These are phyloP conservation scores for Diaporthe eres DNA, from an alignment of 2,329 filamentous ascomycete genomes.

Conservation along the genomic window DNA sequence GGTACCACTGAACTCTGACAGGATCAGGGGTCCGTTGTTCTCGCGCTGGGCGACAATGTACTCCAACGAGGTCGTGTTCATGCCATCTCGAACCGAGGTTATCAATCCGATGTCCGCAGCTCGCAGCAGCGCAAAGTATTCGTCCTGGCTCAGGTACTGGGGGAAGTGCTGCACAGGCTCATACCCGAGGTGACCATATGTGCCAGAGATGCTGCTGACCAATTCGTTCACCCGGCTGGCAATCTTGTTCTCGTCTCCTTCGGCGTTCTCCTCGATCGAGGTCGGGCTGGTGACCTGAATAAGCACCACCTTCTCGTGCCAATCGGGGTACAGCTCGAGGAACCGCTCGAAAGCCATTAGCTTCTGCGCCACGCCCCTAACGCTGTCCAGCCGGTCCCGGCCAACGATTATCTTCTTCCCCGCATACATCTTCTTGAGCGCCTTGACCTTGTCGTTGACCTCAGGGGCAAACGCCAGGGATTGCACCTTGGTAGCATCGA, in stretches of 20 bases:
- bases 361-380: constrained; percentile 95
- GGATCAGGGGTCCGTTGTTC: constrained; percentile 87
- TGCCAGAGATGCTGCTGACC: constrained; percentile 91
- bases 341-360: constrained; percentile 95
- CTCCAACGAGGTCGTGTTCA: constrained; percentile 97
- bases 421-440: constrained; percentile 82
- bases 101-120: constrained; percentile 93
- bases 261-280: constrained; percentile 82
- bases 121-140: constrained; percentile 95
- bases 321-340: constrained; percentile 90
- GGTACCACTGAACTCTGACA: constrained; percentile 97
- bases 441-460: constrained; percentile 79
- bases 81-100: constrained; percentile 94
- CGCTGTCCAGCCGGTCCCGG: constrained; percentile 92
- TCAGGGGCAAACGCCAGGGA: constrained; percentile 79
- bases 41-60: constrained; percentile 94
- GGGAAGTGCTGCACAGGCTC: constrained; percentile 95
- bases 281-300: constrained; percentile 96
- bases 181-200: constrained; percentile 89
- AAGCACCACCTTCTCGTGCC: constrained; percentile 91
- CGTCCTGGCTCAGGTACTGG: constrained; percentile 89
- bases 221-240: constrained; percentile 91
- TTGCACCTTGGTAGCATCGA: constrained; percentile 87
- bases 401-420: constrained; percentile 97
- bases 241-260: constrained; percentile 83